Conservation (phyloP, 495 filamentous ascomycete species). For the Pyrenula aspistea region DNA sequence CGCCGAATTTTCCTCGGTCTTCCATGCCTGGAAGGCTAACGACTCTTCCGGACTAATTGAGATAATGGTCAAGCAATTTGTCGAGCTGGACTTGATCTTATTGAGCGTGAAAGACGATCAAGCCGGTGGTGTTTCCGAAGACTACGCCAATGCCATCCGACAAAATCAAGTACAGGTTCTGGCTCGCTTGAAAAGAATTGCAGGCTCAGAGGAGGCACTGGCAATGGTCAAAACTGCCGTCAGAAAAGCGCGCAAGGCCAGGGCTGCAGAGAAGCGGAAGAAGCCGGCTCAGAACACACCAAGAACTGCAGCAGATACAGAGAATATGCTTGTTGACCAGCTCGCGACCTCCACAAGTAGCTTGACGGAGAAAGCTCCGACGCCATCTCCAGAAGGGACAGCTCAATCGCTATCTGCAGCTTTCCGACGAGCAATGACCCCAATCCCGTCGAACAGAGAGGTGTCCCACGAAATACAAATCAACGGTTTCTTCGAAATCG, state of each 20-base stretch:
- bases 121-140: conserved; percentile 71
- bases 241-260: conserved; percentile 53
- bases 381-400: conserved; percentile 1
- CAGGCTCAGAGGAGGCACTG: conserved; percentile 71
- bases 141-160: conserved; percentile 85
- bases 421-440: conserved; percentile 29
- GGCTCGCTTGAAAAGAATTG: conserved; percentile 78
- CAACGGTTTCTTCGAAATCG: conserved; percentile 67
- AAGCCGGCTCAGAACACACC: conserved; percentile 24
- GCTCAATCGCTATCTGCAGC: background rate
- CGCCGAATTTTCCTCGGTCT: conserved; percentile 76
- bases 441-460: conserved; percentile 72
- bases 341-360: conserved; percentile 5
- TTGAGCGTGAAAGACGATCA: conserved; percentile 88
- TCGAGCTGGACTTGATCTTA: conserved; percentile 91
- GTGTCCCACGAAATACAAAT: conserved; percentile 87
- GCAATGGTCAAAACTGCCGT: conserved; percentile 73
- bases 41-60: conserved; percentile 84
- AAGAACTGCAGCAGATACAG: conserved; percentile 60
- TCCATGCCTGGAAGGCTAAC: conserved; percentile 88
- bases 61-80: conserved; percentile 91
- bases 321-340: conserved; percentile 23
- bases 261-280: conserved; percentile 30
- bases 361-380: background rate
- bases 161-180: conserved; percentile 87